Base-by-base conservation (phyloP, 2,329 filamentous ascomycete genomes). In the Bipolaris cookei region DNA sequence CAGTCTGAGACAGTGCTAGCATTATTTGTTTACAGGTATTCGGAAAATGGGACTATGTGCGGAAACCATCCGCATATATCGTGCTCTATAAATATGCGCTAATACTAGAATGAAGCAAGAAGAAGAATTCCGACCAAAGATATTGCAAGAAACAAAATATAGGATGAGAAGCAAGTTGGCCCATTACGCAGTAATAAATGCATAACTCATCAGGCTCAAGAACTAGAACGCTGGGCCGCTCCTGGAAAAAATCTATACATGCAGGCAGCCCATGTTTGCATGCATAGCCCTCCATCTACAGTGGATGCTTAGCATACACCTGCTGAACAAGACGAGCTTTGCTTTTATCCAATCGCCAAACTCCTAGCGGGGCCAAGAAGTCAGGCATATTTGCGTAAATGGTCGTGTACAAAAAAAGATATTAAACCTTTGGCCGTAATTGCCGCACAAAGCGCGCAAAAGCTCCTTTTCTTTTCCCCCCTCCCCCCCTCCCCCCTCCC, bases 381-480 rank as follows among this genome's bases (percentile, higher is more conserved):
- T 14, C 35, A 35, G 38, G 39, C 6, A 50, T 30, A 28, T 28
- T 13, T 52, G 35, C 41, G 25, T 28, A 14, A 35, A 37, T n/a
- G 30, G 34, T 30, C 53, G 25, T 28, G 20, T 11, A 51, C 16
- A 20, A 20, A 44, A 42, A 42, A 38, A 50, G 37, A 44, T 13
- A 30, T 21, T 52, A 30, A 42, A 37, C n/a, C n/a, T 35, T 32
- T 42, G 23, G 48, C 41, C 8, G 48, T 56, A 14, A 47, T 46
- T 44, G 51, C 34, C 42, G 49, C 54, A 21, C 16, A 38, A 52
- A 32, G 37, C 44, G 54, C 48, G 48, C 35, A 41, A 45, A 35
- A 28, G 25, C 25, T 28, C 25, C 25, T 28, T 28, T 28, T 10
- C 25, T 25, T 25, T 8, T 8, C 2, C 23, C 23, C 23, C 23